These are phyloP conservation scores for Aspergillus fijiensis DNA, from an alignment of 2,329 filamentous ascomycete genomes.

Conservation along the genomic window DNA sequence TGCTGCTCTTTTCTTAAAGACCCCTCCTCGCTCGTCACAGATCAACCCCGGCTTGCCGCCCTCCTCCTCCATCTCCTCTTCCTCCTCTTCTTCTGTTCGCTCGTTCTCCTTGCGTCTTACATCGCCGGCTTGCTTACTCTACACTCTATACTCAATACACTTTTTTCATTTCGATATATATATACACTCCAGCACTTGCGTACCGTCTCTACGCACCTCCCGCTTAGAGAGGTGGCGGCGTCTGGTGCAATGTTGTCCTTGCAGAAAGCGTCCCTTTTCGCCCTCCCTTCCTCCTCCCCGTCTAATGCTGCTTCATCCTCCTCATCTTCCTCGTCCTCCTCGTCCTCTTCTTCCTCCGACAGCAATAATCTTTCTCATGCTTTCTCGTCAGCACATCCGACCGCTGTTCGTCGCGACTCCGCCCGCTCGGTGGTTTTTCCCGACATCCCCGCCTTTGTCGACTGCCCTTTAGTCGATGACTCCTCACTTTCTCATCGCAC, in stretches of 20 bases:
- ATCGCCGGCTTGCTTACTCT: neutral
- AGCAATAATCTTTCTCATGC: constrained; percentile 9
- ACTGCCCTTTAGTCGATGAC: constrained; percentile 29
- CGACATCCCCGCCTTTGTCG: constrained; percentile 26
- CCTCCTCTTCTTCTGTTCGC: neutral
- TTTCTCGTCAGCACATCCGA: constrained; percentile 7
- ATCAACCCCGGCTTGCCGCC: neutral
- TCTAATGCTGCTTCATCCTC: constrained; percentile 18
- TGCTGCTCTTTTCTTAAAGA: neutral
- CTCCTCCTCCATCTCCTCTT: neutral
- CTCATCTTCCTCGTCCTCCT: constrained; percentile 21
- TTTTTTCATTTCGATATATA: neutral
- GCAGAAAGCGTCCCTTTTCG: constrained; percentile 34
- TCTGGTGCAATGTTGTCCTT: constrained; percentile 42
- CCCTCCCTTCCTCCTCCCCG: constrained; percentile 23
- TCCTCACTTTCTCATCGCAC: constrained; percentile 31
- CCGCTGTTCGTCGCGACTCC: constrained; percentile 21
- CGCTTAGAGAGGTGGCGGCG: constrained; percentile 9
- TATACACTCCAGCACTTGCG: neutral
- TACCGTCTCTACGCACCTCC: neutral
- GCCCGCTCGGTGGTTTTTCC: constrained; percentile 23
- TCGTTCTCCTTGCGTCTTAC: neutral
- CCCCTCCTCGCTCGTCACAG: neutral
- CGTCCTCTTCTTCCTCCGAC: constrained; percentile 21
- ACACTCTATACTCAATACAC: neutral